A percentile compares a stretch with the other conserved stretches of the same genome.
Conservation (phyloP, 371 early-diverging fungal genomes). For the Nosema muscidifuracis region DNA sequence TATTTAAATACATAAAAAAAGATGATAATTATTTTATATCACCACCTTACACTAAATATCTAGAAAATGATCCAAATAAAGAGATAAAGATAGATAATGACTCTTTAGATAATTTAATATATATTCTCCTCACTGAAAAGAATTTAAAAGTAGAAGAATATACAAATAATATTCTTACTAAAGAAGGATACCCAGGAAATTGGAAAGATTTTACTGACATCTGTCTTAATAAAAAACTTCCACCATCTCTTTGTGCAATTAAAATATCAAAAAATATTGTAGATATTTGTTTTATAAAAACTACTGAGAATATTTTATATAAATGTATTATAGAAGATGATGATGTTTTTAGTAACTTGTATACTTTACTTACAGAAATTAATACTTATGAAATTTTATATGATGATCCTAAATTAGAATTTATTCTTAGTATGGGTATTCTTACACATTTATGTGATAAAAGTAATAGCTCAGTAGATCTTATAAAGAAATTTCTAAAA, state of each 20-base stretch:
- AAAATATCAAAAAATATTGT: slow-evolving; percentile 13
- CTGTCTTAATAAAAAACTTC: slow-evolving; percentile 32
- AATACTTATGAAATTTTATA: slow-evolving; percentile 60
- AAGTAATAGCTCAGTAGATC: slow-evolving; percentile 12
- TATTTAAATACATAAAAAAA: background rate
- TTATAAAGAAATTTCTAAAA: slow-evolving; percentile 34
- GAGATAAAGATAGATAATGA: slow-evolving; percentile 20
- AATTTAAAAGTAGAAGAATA: slow-evolving; percentile 59
- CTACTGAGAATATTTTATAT: slow-evolving; percentile 25
- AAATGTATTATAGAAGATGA: slow-evolving; percentile 56
- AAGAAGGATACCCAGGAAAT: slow-evolving; percentile 57
- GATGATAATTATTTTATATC: background rate
- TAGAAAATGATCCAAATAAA: background rate
- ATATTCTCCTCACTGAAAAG: slow-evolving; percentile 8
- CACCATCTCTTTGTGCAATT: slow-evolving; percentile 46
- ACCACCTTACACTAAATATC: background rate
- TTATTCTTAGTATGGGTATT: slow-evolving; percentile 42
- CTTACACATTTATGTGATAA: slow-evolving; percentile 14
- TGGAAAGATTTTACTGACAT: slow-evolving; percentile 61
- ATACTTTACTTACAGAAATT: slow-evolving; percentile 42
- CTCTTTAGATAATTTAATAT: slow-evolving; percentile 36
- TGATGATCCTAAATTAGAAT: slow-evolving; percentile 33
- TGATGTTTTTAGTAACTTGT: slow-evolving; percentile 58
- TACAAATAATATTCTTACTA: slow-evolving; percentile 27
- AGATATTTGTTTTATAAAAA: slow-evolving; percentile 26